Base-by-base conservation (phyloP, 768 basidiomycete genomes). In the Suillus occidentalis region DNA sequence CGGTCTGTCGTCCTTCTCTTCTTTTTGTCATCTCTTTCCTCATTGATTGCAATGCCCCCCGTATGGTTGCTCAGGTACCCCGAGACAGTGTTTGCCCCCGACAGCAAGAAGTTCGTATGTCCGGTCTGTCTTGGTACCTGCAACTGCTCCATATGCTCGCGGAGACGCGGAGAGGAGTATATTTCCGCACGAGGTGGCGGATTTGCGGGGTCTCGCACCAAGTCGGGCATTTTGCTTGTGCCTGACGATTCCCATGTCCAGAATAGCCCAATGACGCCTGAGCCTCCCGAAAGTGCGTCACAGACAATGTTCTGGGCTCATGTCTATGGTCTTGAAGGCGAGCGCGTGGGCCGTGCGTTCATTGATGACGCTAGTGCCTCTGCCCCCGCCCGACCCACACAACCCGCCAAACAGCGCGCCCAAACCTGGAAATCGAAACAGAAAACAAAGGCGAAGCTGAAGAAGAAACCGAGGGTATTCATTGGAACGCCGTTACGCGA, bases 111-210 rank as follows among this genome's bases (percentile, higher is more conserved):
- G 8, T 82, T 81, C 60, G 62, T 68, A 28, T 88, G 87, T 67
- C 86, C 86, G 0, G 67, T 31, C 16, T 87, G 85, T 68, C 68
- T 70, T 4, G 68, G 74, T 13, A 79, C 66, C 13, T 88, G 86
- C 72, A 84, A 82, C 53, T 87, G 86, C 69, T 81, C 83, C 13
- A 0, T 6, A 0, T 87, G 85, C 67, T 76, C 80, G 16, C 66
- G 71, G 34, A 78, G 67, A 64, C 79, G 86, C 6, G 84, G 85
- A 6, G 86, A 84, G 60, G 67, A 71, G 13, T 86, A 84, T 64
- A 63, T 84, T 12, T 73, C 78, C 9, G 72, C 73, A 67, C 67
- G 73, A 52, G 66, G 66, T 1, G 72, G 67, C 4, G 72, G 72
- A 16, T 66, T 71, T 10, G 75, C 72, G 6, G 40, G 70, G 1